Evolutionary conservation across 768 basidiomycete genomes (phyloP).

Genomic region (Cyclocybe aegerita): DNA sequence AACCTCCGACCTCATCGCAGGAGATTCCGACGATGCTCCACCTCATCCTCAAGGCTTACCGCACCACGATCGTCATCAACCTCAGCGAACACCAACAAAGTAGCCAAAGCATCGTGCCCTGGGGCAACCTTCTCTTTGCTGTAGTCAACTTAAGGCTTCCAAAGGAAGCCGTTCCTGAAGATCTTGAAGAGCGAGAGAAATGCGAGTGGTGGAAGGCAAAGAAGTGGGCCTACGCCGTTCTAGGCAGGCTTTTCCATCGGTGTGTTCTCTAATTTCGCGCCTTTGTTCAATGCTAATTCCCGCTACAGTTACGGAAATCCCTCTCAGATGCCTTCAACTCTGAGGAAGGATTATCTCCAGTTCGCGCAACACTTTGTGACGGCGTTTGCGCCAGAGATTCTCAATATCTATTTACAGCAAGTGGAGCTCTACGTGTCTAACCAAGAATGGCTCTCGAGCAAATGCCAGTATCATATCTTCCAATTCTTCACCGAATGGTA

Average conservation of each 20-base stretch:
- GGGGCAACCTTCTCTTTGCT: conserved; percentile 82
- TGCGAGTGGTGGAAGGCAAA: conserved; percentile 91
- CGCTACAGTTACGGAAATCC: conserved; percentile 75
- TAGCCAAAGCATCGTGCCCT: conserved; percentile 75
- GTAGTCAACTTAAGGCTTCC: conserved; percentile 76
- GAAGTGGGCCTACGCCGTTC: conserved; percentile 88
- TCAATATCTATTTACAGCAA: conserved; percentile 73
- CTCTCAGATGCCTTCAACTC: conserved; percentile 73
- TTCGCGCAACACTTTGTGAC: conserved; percentile 81
- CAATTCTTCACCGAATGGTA: conserved; percentile 89
- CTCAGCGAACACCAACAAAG: conserved; percentile 75
- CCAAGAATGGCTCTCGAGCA: conserved; percentile 78
- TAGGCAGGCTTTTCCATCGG: conserved; percentile 80
- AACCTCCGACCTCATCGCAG: conserved; percentile 58
- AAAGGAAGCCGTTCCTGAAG: conserved; percentile 60
- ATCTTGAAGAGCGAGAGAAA: conserved; percentile 74
- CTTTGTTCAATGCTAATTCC: neutral
- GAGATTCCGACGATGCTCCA: conserved; percentile 86
- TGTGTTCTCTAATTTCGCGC: conserved; percentile 18
- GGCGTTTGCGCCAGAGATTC: conserved; percentile 82
- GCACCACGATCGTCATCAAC: conserved; percentile 73
- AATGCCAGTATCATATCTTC: conserved; percentile 82
- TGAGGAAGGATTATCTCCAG: conserved; percentile 64
- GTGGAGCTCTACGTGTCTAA: conserved; percentile 73
- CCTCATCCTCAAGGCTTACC: conserved; percentile 86